Percentiles rank a stretch among this genome's conserved stretches.
Evolutionary conservation across 2,329 filamentous ascomycete species (phyloP).

Genomic region (Aspergillus tubingensis): DNA sequence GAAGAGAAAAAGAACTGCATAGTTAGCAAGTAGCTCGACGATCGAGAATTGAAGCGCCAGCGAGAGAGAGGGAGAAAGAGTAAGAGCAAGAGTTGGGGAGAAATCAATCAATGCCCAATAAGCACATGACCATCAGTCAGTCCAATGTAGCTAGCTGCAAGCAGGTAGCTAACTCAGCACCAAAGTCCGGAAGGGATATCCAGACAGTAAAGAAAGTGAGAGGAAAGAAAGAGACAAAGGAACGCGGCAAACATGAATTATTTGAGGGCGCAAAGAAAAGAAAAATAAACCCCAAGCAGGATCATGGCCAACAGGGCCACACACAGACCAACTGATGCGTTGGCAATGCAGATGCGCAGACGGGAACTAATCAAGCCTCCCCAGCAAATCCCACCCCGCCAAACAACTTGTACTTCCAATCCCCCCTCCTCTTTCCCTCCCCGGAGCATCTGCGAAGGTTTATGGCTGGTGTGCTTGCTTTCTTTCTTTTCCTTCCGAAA

Average conservation of each 20-base stretch:
- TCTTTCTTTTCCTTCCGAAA: too few relatives aligned
- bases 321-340: constrained; percentile 35
- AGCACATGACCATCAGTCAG: background rate
- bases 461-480: too few relatives aligned
- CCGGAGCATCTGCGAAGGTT: too few relatives aligned
- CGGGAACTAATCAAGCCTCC: constrained; percentile 28
- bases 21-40: background rate
- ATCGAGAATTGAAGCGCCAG: background rate
- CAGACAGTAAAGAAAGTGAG: background rate
- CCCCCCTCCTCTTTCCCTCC: background rate
- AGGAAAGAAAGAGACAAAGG: background rate
- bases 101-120: background rate
- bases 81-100: background rate
- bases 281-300: background rate
- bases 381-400: constrained; percentile 24
- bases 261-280: constrained; percentile 6
- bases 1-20: background rate
- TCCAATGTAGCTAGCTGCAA: background rate
- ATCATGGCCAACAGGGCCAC: constrained; percentile 13
- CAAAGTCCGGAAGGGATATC: background rate
- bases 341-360: constrained; percentile 32
- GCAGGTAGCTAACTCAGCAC: too few relatives aligned
- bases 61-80: too few relatives aligned
- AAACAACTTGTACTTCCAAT: constrained; percentile 13
- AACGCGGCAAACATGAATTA: constrained; percentile 12